A percentile compares a stretch with the other conserved stretches of the same genome.
These are phyloP conservation scores for Cyberlindnera mycetangii DNA, from an alignment of 805 yeast genomes.

Conservation along the genomic window DNA sequence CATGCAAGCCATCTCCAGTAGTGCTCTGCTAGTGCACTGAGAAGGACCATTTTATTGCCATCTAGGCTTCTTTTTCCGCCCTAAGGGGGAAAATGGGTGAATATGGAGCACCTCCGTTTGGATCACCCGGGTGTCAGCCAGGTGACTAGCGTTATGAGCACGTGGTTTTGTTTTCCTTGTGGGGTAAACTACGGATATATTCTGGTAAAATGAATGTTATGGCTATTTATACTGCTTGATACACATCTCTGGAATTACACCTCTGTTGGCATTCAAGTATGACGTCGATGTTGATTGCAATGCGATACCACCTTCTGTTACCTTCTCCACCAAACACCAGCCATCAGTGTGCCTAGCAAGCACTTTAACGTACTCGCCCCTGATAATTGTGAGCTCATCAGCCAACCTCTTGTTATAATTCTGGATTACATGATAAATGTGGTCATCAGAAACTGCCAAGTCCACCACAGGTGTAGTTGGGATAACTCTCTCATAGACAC, in stretches of 20 bases:
- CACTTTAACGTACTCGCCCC: constrained; percentile 34
- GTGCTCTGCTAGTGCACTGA: too few species aligned
- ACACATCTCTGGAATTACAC: constrained; percentile 40
- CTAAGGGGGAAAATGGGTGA: too few species aligned
- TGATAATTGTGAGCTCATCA: constrained; percentile 34
- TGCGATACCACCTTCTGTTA: constrained; percentile 25
- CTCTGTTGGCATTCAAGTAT: constrained; percentile 37
- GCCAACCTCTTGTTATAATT: constrained; percentile 32
- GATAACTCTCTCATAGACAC: constrained; percentile 17
- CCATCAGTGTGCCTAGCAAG: constrained; percentile 42
- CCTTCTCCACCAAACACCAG: constrained; percentile 42
- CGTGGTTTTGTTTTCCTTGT: too few species aligned
- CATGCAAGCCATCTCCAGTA: too few species aligned
- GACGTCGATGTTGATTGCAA: constrained; percentile 5
- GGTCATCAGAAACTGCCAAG: constrained; percentile 9
- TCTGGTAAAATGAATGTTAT: neutral
- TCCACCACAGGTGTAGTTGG: constrained; percentile 23
- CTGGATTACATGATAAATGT: constrained; percentile 23
- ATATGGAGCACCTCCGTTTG: too few species aligned
- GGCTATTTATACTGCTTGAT: constrained; percentile 9
- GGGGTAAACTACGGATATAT: too few species aligned
- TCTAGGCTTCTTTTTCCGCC: too few species aligned
- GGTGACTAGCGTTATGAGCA: too few species aligned
- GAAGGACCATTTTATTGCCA: too few species aligned
- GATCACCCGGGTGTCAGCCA: too few species aligned